These are phyloP conservation scores for Pseudocercospora musae DNA, from an alignment of 2,329 filamentous ascomycete genomes.

Conservation along the genomic window DNA sequence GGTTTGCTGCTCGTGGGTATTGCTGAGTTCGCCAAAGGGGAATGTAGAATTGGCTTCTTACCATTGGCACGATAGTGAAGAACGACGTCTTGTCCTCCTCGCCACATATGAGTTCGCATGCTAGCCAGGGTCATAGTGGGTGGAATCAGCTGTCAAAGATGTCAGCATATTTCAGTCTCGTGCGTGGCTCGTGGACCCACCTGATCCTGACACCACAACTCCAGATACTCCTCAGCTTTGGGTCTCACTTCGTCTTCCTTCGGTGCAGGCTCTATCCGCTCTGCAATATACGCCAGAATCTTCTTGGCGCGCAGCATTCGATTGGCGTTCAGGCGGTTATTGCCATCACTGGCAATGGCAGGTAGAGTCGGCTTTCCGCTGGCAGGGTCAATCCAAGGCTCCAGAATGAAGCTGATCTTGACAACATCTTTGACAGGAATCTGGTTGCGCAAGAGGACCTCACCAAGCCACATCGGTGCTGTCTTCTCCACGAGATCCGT, in stretches of 20 bases:
- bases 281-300: constrained; percentile 86
- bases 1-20: background rate
- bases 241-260: constrained; percentile 37
- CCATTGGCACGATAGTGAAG: constrained; percentile 90
- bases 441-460: constrained; percentile 77
- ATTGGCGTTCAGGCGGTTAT: constrained; percentile 91
- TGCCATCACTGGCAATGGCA: constrained; percentile 71
- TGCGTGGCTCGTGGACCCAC: constrained; percentile 51
- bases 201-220: constrained; percentile 91
- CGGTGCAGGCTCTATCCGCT: constrained; percentile 74
- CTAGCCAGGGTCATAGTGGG: constrained; percentile 91
- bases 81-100: constrained; percentile 87
- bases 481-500: constrained; percentile 80
- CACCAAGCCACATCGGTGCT: constrained; percentile 87
- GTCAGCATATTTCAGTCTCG: constrained; percentile 36
- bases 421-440: constrained; percentile 84
- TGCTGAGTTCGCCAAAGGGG: background rate
- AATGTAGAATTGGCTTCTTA: constrained; percentile 57
- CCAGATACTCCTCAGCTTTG: constrained; percentile 86
- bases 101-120: constrained; percentile 88
- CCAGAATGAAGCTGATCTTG: constrained; percentile 91
- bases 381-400: constrained; percentile 65
- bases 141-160: constrained; percentile 54
- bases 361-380: constrained; percentile 51
- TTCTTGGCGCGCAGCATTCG: constrained; percentile 95